Conservation (phyloP, 1,284 basidiomycete species). For the Coniferiporia weirii region DNA sequence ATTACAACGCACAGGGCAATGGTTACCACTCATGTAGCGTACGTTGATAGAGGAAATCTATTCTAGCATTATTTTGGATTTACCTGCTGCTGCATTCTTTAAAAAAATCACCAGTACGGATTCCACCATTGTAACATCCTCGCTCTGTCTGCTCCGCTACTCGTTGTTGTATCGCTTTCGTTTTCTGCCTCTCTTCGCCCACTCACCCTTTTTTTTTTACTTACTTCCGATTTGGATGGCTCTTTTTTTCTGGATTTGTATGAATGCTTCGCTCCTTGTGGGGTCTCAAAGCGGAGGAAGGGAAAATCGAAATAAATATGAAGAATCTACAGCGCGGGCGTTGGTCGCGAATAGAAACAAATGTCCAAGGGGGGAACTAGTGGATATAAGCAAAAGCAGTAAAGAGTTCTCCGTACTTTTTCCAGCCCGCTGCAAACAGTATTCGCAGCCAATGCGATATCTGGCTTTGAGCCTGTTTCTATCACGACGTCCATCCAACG, state of each 20-base stretch:
- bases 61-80: neutral
- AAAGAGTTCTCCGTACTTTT: neutral
- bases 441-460: neutral
- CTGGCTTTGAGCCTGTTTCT: neutral
- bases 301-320: neutral
- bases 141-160: too few species aligned
- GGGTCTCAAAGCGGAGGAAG: neutral
- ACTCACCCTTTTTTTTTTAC: neutral
- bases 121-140: too few species aligned
- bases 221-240: neutral
- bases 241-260: too few species aligned
- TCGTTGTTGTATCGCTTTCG: too few species aligned
- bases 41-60: neutral
- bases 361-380: neutral
- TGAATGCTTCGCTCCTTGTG: too few species aligned
- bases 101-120: too few species aligned
- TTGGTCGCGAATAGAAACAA: neutral
- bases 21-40: constrained; percentile 66
- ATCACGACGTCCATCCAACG: neutral
- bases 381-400: neutral
- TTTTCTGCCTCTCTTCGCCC: neutral
- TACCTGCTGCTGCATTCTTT: too few species aligned
- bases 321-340: neutral
- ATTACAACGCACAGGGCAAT: constrained; percentile 51
- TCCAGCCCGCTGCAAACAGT: neutral